Evolutionary conservation across 768 basidiomycete species (phyloP).

Genomic region (Panaeolus papilionaceus): DNA sequence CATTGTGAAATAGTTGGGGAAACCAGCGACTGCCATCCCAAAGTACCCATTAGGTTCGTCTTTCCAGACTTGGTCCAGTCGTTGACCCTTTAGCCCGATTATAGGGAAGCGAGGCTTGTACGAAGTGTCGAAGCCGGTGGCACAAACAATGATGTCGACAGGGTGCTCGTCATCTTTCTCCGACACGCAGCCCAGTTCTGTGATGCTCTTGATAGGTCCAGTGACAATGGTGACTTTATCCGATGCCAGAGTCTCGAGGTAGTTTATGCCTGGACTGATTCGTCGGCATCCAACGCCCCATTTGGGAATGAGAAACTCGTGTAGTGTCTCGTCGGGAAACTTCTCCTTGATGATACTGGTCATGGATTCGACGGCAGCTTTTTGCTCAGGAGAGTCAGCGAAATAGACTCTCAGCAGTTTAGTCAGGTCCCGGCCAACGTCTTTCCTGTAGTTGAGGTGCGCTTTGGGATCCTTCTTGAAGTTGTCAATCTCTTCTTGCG

Average conservation of each 20-base stretch:
- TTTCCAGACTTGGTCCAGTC: slow-evolving; percentile 35
- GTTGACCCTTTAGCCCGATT: slow-evolving; percentile 31
- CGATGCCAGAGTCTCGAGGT: slow-evolving; percentile 35
- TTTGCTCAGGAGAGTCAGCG: slow-evolving; percentile 38
- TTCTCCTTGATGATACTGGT: slow-evolving; percentile 44
- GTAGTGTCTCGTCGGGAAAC: slow-evolving; percentile 46
- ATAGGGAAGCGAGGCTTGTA: slow-evolving; percentile 38
- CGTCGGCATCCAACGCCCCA: slow-evolving; percentile 39
- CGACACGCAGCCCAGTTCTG: slow-evolving; percentile 33
- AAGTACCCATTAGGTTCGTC: slow-evolving; percentile 35
- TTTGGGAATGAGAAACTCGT: slow-evolving; percentile 39
- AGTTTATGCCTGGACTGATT: slow-evolving; percentile 37
- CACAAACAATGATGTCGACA: slow-evolving; percentile 39
- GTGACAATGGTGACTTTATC: slow-evolving; percentile 35
- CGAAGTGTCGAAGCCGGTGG: slow-evolving; percentile 40
- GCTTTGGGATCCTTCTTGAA: slow-evolving; percentile 42
- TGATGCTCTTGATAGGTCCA: slow-evolving; percentile 34
- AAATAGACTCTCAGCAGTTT: slow-evolving; percentile 34
- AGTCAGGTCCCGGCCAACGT: slow-evolving; percentile 43
- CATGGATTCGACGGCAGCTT: slow-evolving; percentile 28
- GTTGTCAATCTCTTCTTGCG: slow-evolving; percentile 43
- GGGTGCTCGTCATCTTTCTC: slow-evolving; percentile 32
- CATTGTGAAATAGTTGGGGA: slow-evolving; percentile 38
- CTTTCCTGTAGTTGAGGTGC: slow-evolving; percentile 45
- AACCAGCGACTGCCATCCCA: slow-evolving; percentile 32